phyloP scores from a whole-genome alignment of 495 filamentous ascomycete species.

The Penicillium ucsense region DNA sequence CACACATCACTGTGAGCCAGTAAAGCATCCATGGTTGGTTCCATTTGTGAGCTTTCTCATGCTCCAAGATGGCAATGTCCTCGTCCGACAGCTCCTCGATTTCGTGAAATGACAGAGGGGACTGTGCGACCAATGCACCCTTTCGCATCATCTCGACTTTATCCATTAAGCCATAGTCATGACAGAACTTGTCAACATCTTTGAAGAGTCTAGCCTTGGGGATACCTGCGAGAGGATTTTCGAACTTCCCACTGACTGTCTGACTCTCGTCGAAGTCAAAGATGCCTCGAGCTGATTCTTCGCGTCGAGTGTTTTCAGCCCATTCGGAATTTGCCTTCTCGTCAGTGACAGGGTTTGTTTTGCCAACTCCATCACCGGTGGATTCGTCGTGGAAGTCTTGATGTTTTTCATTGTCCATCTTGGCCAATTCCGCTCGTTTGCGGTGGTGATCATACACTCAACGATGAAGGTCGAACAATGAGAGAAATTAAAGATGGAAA shows the following conservation, averaged over 20 bases:
- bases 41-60: conserved; percentile 48
- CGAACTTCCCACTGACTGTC: background rate
- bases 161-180: conserved; percentile 32
- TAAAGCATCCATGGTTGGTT: conserved; percentile 46
- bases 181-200: conserved; percentile 30
- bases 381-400: background rate
- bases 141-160: conserved; percentile 37
- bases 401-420: background rate
- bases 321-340: background rate
- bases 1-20: conserved; percentile 43
- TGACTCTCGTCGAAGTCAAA: background rate
- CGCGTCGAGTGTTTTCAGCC: background rate
- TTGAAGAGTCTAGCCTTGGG: background rate
- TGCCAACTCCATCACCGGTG: background rate
- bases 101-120: conserved; percentile 23
- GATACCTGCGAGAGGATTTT: background rate
- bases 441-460: no score
- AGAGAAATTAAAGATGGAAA: background rate
- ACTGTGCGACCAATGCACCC: conserved; percentile 35
- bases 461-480: background rate
- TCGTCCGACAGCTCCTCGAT: conserved; percentile 26
- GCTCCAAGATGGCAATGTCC: background rate
- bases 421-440: background rate
- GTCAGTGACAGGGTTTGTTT: background rate
- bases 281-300: background rate